Evolutionary conservation across 129 eudicot genomes (phyloP), one percentile per base, ranked within the genome.

Genomic region (Artemisia annua): DNA sequence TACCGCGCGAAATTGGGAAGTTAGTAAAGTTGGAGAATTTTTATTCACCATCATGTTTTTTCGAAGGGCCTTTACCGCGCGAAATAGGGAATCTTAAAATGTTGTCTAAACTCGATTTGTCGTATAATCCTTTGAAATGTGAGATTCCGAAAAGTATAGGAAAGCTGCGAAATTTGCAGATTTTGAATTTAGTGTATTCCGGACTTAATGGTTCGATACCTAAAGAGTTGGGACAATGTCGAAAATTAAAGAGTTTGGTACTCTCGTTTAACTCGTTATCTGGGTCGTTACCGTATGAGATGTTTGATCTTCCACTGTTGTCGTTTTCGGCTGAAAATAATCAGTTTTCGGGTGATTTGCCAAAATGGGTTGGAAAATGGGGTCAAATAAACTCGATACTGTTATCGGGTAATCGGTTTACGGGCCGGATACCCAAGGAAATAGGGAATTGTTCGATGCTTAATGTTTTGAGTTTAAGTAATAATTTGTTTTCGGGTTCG

Each of bases 241-340:
- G 58, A 8, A 86, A 75, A 32, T 53, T 89, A 20, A 84, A 65
- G 17, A 69, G 84, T 1, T 22, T 89, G 28, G 76, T 83, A 79
- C 86, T 89, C 59, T 89, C 96, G n/a, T 89, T 89, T 63, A 89
- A 89, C 69, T 81, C 78, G 0, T 82, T 89, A 65, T 39, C 91
- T 2, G 91, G 96, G 55, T 57, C 75, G 12, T 77, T 89, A 69
- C 91, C 89, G 10, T 83, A 83, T 20, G 89, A 82, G 78, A 81
- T 89, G 0, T 77, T 79, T 8, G 32, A 69, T 52, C 76, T 89
- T 57, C 64, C 84, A n/a, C 53, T 86, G 60, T 24, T 79, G 64
- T 81, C 89, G 5, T 81, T 89, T 75, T 74, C 91, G 8, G 91
- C 84, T 0, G 91, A 86, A 24, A 84, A 74, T 64, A 86, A 89